These are phyloP conservation scores for Saccharomyces pastorianus DNA, from an alignment of 1,139 yeast species.

Conservation along the genomic window DNA sequence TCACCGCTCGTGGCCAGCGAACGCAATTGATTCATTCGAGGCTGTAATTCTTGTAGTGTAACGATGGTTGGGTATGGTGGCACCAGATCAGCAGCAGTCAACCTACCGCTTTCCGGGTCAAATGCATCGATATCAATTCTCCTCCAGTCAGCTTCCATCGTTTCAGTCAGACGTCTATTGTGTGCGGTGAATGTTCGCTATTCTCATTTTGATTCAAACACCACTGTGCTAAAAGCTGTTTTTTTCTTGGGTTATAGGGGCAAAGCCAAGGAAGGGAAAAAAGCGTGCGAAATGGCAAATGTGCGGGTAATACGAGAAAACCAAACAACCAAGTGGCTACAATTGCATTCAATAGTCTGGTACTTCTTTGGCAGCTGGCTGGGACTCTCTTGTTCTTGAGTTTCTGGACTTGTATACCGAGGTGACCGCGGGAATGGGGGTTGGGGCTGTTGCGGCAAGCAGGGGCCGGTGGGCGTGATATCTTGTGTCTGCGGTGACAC, in stretches of 20 bases:
- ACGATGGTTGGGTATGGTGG: slow-evolving; percentile 42
- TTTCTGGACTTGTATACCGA: background rate
- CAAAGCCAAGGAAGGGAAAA: background rate
- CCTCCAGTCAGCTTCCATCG: slow-evolving; percentile 43
- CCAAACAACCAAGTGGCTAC: background rate
- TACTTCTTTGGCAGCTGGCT: background rate
- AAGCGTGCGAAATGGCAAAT: background rate
- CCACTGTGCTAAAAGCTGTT: background rate
- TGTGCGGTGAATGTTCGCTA: background rate
- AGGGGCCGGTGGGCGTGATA: background rate
- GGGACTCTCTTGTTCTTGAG: background rate
- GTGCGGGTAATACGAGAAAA: background rate
- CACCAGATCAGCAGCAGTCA: slow-evolving; percentile 54
- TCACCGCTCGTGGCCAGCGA: slow-evolving; percentile 64
- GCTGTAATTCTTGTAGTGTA: slow-evolving; percentile 46
- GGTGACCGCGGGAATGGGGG: background rate
- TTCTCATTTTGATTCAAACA: background rate
- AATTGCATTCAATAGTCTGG: background rate
- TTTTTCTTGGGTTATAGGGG: background rate
- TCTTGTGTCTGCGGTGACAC: background rate
- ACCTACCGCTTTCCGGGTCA: slow-evolving; percentile 65
- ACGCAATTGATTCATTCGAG: slow-evolving; percentile 52
- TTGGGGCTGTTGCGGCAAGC: background rate
- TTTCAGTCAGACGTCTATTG: background rate
- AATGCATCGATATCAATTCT: slow-evolving; percentile 87